phyloP scores from a whole-genome alignment of 2,329 filamentous ascomycete genomes.

The Fusarium palustre region DNA sequence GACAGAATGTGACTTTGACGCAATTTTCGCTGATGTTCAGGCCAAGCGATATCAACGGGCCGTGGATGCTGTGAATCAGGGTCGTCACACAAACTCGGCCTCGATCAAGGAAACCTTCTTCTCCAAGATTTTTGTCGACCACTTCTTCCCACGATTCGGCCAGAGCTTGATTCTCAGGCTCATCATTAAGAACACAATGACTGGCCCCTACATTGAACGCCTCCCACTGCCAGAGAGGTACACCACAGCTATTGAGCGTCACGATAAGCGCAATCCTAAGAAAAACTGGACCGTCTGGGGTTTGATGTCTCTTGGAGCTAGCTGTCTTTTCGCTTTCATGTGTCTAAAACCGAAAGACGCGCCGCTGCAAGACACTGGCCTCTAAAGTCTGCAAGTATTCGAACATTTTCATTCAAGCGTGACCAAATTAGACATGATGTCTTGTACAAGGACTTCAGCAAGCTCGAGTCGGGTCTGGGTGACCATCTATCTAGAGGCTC shows the following conservation, averaged over 20 bases:
- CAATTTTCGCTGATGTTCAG: not conserved
- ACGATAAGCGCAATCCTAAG: not conserved
- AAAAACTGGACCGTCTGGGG: not conserved
- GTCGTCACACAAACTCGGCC: not conserved
- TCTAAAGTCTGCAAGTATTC: not conserved
- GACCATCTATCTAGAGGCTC: too few relatives aligned
- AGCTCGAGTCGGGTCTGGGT: too few relatives aligned
- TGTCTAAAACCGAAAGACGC: not conserved
- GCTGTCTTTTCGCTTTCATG: not conserved
- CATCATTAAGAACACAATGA: not conserved
- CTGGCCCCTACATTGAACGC: not conserved
- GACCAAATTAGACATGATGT: too few relatives aligned
- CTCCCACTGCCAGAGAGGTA: not conserved
- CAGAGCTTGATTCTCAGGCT: not conserved
- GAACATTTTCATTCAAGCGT: too few relatives aligned
- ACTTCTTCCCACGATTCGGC: not conserved
- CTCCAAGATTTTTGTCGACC: not conserved
- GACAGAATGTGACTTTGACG: not conserved
- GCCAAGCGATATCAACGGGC: not conserved
- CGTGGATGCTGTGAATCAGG: not conserved
- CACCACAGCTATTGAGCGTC: not conserved
- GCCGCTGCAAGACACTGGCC: not conserved
- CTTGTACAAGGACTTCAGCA: too few relatives aligned
- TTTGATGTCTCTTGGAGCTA: not conserved
- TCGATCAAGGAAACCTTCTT: not conserved